Evolutionary conservation across 805 yeast genomes (phyloP).

Genomic region (Kuraishia ogatae): DNA sequence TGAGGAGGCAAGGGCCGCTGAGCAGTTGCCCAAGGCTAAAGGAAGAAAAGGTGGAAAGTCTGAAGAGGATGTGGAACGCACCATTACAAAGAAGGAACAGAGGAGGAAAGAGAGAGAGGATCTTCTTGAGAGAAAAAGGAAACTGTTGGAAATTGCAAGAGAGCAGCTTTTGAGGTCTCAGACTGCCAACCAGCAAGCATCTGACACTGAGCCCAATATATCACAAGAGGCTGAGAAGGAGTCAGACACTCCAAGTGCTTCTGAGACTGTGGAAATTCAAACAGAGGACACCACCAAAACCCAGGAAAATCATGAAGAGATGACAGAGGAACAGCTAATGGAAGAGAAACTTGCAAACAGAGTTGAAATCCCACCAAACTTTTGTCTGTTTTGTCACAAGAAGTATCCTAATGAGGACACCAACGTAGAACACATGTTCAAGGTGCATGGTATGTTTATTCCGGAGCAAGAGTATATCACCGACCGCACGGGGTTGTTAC

Average conservation of each 20-base stretch:
- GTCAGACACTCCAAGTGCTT: neutral
- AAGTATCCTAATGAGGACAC: conserved; percentile 30
- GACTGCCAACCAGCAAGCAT: conserved; percentile 10
- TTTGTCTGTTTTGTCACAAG: conserved; percentile 41
- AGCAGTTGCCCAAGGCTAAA: conserved; percentile 12
- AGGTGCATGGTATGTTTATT: conserved; percentile 73
- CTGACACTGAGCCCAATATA: conserved; percentile 2
- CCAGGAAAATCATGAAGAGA: conserved; percentile 12
- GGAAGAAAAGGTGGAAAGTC: conserved; percentile 12
- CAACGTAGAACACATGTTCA: conserved; percentile 64
- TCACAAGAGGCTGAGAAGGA: neutral
- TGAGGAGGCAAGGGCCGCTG: conserved; percentile 18
- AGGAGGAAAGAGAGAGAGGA: conserved; percentile 43
- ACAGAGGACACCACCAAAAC: neutral
- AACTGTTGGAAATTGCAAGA: conserved; percentile 38
- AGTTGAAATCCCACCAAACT: conserved; percentile 37
- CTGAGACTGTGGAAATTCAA: conserved; percentile 7
- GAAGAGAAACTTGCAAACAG: conserved; percentile 34
- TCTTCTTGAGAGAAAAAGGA: conserved; percentile 36
- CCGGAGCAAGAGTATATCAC: conserved; percentile 71
- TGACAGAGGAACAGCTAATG: conserved; percentile 32
- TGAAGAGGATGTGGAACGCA: conserved; percentile 13
- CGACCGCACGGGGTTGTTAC: conserved; percentile 65
- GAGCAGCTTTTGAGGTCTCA: conserved; percentile 24
- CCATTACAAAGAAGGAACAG: conserved; percentile 38